Percentiles rank a stretch among this genome's conserved stretches.
phyloP scores from a whole-genome alignment of 495 filamentous ascomycete species.

The Aspergillus homomorphus region DNA sequence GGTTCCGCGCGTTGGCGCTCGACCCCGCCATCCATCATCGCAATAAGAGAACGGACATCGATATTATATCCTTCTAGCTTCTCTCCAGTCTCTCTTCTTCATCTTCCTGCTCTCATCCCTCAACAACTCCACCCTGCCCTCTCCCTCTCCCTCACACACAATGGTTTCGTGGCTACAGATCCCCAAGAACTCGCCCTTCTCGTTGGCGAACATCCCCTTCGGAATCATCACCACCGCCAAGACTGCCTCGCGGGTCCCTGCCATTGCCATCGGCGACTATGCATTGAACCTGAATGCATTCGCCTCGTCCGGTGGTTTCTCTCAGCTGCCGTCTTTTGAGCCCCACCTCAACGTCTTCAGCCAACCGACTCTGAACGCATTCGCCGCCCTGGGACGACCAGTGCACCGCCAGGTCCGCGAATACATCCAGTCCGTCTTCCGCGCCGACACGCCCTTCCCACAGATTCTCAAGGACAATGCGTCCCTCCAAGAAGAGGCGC shows the following conservation, averaged over 20 bases:
- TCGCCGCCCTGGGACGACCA: conserved; percentile 71
- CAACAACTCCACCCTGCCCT: not conserved
- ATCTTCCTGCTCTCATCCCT: not conserved
- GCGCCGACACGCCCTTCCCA: conserved; percentile 55
- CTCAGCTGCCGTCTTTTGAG: conserved; percentile 55
- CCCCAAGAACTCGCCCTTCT: conserved; percentile 67
- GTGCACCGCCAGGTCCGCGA: conserved; percentile 69
- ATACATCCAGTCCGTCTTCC: conserved; percentile 71
- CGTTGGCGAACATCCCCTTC: conserved; percentile 87
- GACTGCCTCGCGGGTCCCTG: conserved; percentile 56
- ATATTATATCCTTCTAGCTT: not conserved
- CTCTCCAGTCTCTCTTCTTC: not conserved
- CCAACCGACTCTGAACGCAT: conserved; percentile 73
- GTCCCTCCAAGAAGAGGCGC: conserved; percentile 46
- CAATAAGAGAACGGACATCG: too few relatives aligned
- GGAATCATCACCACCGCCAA: conserved; percentile 71
- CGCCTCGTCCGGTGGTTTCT: conserved; percentile 56
- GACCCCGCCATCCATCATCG: not conserved
- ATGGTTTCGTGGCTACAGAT: conserved; percentile 69
- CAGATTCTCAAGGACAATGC: conserved; percentile 57
- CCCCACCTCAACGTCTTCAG: conserved; percentile 60
- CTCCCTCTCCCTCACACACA: conserved; percentile 13
- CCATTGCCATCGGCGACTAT: conserved; percentile 74
- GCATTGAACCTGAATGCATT: conserved; percentile 75
- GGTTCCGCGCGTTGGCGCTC: not conserved